Evolutionary conservation across 2,329 filamentous ascomycete genomes (phyloP), one percentile per base, ranked within the genome.

Genomic region (Helotiales sp.): DNA sequence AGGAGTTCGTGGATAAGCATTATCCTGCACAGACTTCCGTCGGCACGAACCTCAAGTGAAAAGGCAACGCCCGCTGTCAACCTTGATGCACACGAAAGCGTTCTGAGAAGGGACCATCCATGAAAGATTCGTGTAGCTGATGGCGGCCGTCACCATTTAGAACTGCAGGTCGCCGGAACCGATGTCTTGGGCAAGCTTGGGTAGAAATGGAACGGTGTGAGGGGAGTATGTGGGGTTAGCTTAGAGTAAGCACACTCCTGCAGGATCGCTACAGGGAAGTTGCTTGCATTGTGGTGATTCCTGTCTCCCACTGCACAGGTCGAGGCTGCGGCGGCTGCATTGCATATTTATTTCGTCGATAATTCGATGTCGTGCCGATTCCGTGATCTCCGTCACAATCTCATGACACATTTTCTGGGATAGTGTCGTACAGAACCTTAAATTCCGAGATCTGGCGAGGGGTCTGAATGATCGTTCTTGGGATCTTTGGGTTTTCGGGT

Each of bases 251-350:
- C n/a, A n/a, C 6, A 6, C 9, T 22, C 38, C 38, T 42, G 19
- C 22, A 13, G 15, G 63, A 66, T 66, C 61, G 31, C 29, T 54
- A 46, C 63, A 66, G 57, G 61, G 58, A 44, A 52, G 12, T 57
- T 53, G 58, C 59, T 53, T 52, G 53, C 25, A 25, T n/a, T 6
- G 34, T 52, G 33, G 24, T 19, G 25, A 40, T 5, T 8, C 27
- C n/a, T n/a, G n/a, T n/a, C 22, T 24, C 6, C 7, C 29, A 22
- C 44, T 40, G 25, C 40, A 44, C 19, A 42, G 38, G 29, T 17
- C 42, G 42, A 27, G 27, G 34, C 42, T 53, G 22, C 38, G 27
- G 12, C 25, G 34, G 42, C 50, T 50, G 42, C 50, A 57, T 25
- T 40, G 49, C 49, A 52, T 48, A 50, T 40, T 29, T n/a, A 9